phyloP scores from a whole-genome alignment of 2,329 filamentous ascomycete genomes.

The Nemania sp. region DNA sequence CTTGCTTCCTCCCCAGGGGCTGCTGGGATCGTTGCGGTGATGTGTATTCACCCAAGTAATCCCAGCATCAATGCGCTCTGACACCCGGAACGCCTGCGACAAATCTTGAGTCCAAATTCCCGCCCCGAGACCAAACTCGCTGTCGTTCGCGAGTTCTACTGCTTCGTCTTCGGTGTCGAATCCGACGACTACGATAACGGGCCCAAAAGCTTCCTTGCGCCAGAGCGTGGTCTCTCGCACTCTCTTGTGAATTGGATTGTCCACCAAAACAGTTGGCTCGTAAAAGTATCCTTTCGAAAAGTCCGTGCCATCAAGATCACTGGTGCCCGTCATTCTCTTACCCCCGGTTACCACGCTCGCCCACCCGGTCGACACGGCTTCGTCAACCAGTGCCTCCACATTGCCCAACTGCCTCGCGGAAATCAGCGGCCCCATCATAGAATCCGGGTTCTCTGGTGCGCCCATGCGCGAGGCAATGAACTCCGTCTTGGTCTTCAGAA shows the following conservation, averaged over 20 bases:
- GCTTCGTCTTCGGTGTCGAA: conserved; percentile 81
- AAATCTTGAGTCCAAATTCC: conserved; percentile 82
- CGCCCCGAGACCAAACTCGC: conserved; percentile 80
- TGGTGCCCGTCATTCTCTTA: conserved; percentile 59
- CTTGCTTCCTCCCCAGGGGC: conserved; percentile 76
- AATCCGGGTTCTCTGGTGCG: conserved; percentile 65
- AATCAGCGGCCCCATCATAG: conserved; percentile 74
- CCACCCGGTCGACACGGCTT: conserved; percentile 68
- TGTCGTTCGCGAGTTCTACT: conserved; percentile 77
- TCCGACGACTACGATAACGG: conserved; percentile 79
- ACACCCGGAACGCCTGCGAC: conserved; percentile 78
- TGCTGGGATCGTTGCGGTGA: conserved; percentile 78
- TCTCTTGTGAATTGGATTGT: conserved; percentile 62
- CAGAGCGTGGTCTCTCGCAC: conserved; percentile 79
- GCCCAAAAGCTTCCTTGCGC: conserved; percentile 85
- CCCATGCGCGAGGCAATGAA: conserved; percentile 67
- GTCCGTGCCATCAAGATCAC: conserved; percentile 63
- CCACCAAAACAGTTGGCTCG: conserved; percentile 78
- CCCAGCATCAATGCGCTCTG: conserved; percentile 76
- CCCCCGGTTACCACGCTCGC: conserved; percentile 59
- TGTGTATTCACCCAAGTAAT: conserved; percentile 71
- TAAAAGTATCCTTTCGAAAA: conserved; percentile 77
- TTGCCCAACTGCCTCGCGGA: conserved; percentile 72
- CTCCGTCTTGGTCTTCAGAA: conserved; percentile 73
- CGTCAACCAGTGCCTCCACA: conserved; percentile 73